Base-by-base conservation (phyloP, 768 basidiomycete genomes). In the Neoboletus subvelutipes region DNA sequence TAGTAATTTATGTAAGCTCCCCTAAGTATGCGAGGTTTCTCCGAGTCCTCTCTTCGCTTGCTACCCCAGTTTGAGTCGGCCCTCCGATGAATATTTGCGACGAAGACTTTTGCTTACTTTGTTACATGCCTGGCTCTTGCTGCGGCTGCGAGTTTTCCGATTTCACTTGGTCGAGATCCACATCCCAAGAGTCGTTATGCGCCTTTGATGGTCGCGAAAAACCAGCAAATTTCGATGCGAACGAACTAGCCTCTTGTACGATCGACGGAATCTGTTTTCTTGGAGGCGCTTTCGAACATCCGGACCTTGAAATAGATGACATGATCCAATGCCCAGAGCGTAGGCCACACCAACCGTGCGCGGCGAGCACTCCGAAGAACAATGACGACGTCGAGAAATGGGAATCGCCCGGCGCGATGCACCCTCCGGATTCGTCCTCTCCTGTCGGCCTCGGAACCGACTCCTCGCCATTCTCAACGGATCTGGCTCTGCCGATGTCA, bases 391-490 rank as follows among this genome's bases (percentile, higher is more conserved):
- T 8, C 42, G 48, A 54, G 29, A 29, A 26, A 37, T 57, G 55
- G 49, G 45, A 48, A n/a, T 56, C 58, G 0, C 59, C 62, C 11
- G 24, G 24, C n/a, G 9, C 46, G 41, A 41, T 24, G 0, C 55
- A 36, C 15, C 67, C 67, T 55, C 65, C 67, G 20, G 56, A 58
- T 6, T 69, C 67, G 12, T 68, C 67, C 24, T 69, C 65, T 3
- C 63, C 65, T 41, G 26, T 56, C 15, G 13, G 41, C 7, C 24
- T 56, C n/a, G 45, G 39, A 17, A 15, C 15, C 2, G 41, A 52
- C 28, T 45, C 45, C 1, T 57, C 53, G 2, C 55, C 48, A n/a
- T 33, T 52, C 20, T 31, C 33, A 45, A 46, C 47, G 31, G 40
- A 37, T 18, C 40, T 11, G 24, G 43, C 8, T 28, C 9, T 36